These are phyloP conservation scores for Paramecium tetraurelia DNA, from an alignment of 73 alveolate species.

Conservation along the genomic window DNA sequence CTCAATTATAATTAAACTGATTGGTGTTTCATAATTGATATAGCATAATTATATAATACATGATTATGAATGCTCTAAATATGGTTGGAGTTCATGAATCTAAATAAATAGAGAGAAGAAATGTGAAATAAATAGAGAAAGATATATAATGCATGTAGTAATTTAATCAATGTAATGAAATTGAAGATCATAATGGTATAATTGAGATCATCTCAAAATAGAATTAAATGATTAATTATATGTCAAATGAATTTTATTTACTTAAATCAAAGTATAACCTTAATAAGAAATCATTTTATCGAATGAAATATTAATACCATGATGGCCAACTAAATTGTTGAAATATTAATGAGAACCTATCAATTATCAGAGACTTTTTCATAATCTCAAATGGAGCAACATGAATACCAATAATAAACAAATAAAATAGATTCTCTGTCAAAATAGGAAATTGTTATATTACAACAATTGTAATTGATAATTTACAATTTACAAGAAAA, in stretches of 20 bases:
- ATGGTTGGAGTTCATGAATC: neutral
- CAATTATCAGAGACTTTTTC: neutral
- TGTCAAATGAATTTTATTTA: neutral
- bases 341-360: neutral
- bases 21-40: neutral
- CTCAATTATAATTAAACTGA: neutral
- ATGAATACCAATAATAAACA: neutral
- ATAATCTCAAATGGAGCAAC: neutral
- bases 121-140: neutral
- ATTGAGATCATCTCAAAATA: neutral
- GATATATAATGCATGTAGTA: neutral
- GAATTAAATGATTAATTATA: neutral
- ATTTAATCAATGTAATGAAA: neutral
- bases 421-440: neutral
- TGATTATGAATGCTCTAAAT: neutral
- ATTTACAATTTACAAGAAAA: neutral
- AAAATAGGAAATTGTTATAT: no score
- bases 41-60: neutral
- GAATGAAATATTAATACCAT: neutral
- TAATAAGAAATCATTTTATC: neutral
- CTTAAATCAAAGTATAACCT: neutral
- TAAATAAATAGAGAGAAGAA: neutral
- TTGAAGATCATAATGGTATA: neutral
- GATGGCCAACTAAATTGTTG: neutral
- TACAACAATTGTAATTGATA: neutral